Base-by-base conservation (phyloP, 495 filamentous ascomycete species). In the Trichoderma orchidacearum region DNA sequence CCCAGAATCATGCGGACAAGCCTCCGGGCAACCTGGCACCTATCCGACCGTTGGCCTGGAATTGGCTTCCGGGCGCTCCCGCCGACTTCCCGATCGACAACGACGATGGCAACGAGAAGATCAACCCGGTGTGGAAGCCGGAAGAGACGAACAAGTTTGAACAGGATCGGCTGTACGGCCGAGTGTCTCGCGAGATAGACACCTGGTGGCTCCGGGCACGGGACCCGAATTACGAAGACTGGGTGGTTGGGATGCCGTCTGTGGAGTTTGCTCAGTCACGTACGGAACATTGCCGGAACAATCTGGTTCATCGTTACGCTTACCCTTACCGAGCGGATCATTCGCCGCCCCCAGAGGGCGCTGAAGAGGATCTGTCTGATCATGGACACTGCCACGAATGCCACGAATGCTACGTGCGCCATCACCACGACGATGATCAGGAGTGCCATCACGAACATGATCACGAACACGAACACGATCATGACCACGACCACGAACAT, bases 151-250 rank as follows among this genome's bases (percentile, higher is more conserved):
- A 77, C 50, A 79, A 78, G 58, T 74, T 72, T 53, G 72, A 76
- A 58, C 74, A 78, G 58, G 78, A 80, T 57, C 67, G 64, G 41
- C 59, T 64, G 17, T 80, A 80, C 59, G 75, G 75, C 27, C 70
- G 76, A 32, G 78, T 81, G 5, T 81, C 77, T 23, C 72, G 75
- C 30, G 78, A 81, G 59, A 70, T 81, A 30, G 77, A 81, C 60
- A 69, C 68, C 8, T 81, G 77, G 77, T 81, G 78, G 78, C 69
- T 72, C 53, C 70, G 71, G 54, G 75, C 72, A 53, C 72, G 77
- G 31, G 75, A 79, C 58, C 72, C 70, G 0, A 80, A 81, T 57
- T 73, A 73, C 57, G 76, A 74, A 9, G 71, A 71, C 34, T 80
- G 75, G 76, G 71, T 73, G 31, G 68, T 75, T 0, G 68, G 70